Conservation (phyloP, 192 early-diverging fungal species). For the Backusella morwellensis region DNA sequence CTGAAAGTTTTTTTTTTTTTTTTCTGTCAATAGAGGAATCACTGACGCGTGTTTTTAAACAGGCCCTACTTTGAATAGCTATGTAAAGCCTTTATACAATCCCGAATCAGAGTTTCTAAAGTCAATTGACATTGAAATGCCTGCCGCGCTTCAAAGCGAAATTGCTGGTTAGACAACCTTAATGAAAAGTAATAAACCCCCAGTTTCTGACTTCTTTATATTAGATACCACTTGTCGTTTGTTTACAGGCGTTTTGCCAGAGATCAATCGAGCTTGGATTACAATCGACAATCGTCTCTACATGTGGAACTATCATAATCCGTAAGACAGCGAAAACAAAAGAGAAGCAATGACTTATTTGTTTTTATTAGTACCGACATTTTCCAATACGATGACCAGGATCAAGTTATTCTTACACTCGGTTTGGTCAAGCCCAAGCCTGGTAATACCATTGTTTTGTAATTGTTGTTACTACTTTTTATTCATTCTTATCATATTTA, state of each 20-base stretch:
- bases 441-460: not conserved
- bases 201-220: not conserved
- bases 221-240: slow-evolving; percentile 15
- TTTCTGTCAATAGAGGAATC: not conserved
- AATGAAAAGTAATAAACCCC: too few relatives aligned
- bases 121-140: not conserved
- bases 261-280: slow-evolving; percentile 90
- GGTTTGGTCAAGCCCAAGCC: slow-evolving; percentile 73
- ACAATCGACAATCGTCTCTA: slow-evolving; percentile 89
- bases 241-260: slow-evolving; percentile 93
- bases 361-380: slow-evolving; percentile 15
- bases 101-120: not conserved
- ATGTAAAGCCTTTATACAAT: slow-evolving; percentile 3
- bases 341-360: not conserved
- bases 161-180: not conserved
- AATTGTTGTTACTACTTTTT: not conserved
- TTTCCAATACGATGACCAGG: slow-evolving; percentile 70
- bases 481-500: not conserved
- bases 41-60: not conserved
- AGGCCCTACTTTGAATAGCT: not conserved
- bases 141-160: not conserved
- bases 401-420: slow-evolving; percentile 87
- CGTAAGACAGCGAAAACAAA: slow-evolving; percentile 34
- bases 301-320: slow-evolving; percentile 89
- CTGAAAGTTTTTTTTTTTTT: not conserved